Base-by-base conservation (phyloP, 306 rosid species). In the Arachis hypogaea region DNA sequence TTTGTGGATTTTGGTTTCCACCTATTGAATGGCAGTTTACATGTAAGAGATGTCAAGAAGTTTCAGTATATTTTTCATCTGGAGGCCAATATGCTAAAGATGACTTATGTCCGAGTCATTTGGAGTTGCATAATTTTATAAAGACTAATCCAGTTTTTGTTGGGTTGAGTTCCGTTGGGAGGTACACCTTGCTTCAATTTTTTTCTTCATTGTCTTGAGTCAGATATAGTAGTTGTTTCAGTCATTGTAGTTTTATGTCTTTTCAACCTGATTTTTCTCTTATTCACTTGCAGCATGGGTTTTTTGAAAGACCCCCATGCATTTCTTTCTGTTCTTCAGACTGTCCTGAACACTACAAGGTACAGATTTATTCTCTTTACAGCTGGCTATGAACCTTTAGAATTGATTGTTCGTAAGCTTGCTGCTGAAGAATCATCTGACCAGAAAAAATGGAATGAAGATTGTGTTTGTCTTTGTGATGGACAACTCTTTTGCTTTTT, bases 1-100 rank as follows among this genome's bases (percentile, higher is more conserved):
- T 84, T 73, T 89, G 88, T 83, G 97, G 97, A 78, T 92, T 89
- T 79, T 92, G 96, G 97, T 92, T 89, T 74, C 85, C 86, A 62
- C 93, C 93, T 14, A 58, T 46, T 67, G 90, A 89, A 69, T 92
- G 96, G 96, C 96, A 92, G 82, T 84, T 86, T 77, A 84, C 97
- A 60, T 92, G 97, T 82, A 77, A 71, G 82, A 73, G 74, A 74
- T 92, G 97, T 75, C 55, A 83, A 68, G 87, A 87, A 80, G 69
- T 84, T 59, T 77, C 82, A 45, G 64, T 61, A 5, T 76, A 46
- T 77, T 73, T 68, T 71, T 79, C 82, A 51, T 75, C 86, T 59
- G 70, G 69, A 71, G 50, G 75, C 70, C 78, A 64, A 68, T 41
- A 59, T 62, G 76, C 59, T 69, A 81, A 54, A 69, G 79, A 76